Evolutionary conservation across 2,329 filamentous ascomycete species (phyloP), one percentile per base, ranked within the genome.

Genomic region (Thelonectria olida): DNA sequence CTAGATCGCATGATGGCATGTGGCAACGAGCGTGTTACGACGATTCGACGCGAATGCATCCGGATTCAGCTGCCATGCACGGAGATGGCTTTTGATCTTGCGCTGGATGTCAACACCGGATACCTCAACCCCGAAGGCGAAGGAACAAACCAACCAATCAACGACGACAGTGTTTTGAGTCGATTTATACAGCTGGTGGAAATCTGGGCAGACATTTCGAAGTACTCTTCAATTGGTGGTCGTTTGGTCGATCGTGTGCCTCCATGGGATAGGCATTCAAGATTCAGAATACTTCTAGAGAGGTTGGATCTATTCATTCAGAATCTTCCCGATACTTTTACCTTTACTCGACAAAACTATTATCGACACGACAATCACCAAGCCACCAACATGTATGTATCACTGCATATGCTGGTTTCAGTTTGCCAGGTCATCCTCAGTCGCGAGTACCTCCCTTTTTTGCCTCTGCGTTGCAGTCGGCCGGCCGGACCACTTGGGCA

Each of bases 1-100:
- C 80, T 93, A 67, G 90, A 93, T 72, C 85, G 89, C 3, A 86
- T 92, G 74, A 78, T 92, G 22, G 85, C 88, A 34, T 88, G 85
- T 67, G 89, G 89, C 19, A 86, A 85, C 63, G 83, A 87, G 53
- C 81, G 89, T 20, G 82, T 85, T 2, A 82, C 84, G 13, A 88
- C 86, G 70, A 82, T 92, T 42, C 81, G 82, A 36, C 78, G 85
- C 1, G 80, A 86, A 4, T 86, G 90, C 58, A 75, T 92, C 7
- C 81, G 83, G 31, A 87, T 91, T 19, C 89, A 90, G 71, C 79
- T 92, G 5, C 90, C 90, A 2, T 90, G 88, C 65, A 88, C 88
- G 34, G 88, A 92, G 53, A 79, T 85, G 51, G 84, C 85, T 0
- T 92, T 92, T 66, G 81, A 88, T 47, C 84, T 89, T 54, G 87